Evolutionary conservation across 140 eudicot genomes (phyloP).

Genomic region (Senecio squalidus): DNA sequence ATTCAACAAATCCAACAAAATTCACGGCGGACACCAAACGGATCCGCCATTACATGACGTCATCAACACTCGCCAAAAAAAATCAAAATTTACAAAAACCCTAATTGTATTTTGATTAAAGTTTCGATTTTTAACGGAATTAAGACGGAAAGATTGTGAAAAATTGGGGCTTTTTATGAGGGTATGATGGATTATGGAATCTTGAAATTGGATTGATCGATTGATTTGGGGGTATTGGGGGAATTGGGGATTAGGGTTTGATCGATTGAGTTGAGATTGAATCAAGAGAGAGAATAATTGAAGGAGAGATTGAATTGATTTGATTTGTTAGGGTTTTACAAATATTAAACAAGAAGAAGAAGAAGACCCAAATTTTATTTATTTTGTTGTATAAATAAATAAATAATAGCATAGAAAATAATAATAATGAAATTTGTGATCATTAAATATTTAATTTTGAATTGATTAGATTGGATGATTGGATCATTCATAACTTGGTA

Average conservation of each 20-base stretch:
- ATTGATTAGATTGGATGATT: too few species aligned
- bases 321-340: slow-evolving; percentile 20
- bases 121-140: background rate
- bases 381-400: too few species aligned
- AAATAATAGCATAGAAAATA: too few species aligned
- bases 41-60: slow-evolving; percentile 80
- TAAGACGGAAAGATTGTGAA: slow-evolving; percentile 9
- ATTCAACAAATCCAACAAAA: slow-evolving; percentile 22
- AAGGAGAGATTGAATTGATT: slow-evolving; percentile 18
- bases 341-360: slow-evolving; percentile 1
- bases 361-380: slow-evolving; percentile 12
- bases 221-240: background rate
- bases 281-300: slow-evolving; percentile 1
- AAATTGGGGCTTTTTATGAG: slow-evolving; percentile 9
- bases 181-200: slow-evolving; percentile 15
- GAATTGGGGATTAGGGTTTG: slow-evolving; percentile 13
- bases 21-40: slow-evolving; percentile 59
- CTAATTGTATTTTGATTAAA: background rate
- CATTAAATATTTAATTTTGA: too few species aligned
- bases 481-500: too few species aligned
- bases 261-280: slow-evolving; percentile 13
- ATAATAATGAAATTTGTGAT: too few species aligned
- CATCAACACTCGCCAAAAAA: slow-evolving; percentile 48
- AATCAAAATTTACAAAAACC: slow-evolving; percentile 14
- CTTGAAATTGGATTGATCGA: slow-evolving; percentile 3